Evolutionary conservation across 2,329 filamentous ascomycete species (phyloP).

Genomic region (Tolypocladium pustulatum): DNA sequence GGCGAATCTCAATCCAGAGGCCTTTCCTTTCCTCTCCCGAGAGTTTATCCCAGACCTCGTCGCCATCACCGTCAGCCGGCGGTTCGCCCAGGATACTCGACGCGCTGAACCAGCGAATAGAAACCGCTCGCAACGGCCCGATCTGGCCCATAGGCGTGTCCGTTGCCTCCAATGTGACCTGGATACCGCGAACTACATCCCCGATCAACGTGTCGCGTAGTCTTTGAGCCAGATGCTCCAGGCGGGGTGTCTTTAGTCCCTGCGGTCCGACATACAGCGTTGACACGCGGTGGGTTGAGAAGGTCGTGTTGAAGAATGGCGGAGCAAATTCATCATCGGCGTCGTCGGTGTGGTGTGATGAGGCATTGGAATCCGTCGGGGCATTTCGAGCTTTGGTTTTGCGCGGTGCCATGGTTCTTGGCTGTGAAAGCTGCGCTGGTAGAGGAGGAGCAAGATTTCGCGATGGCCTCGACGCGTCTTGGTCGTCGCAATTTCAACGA

Average conservation of each 20-base stretch:
- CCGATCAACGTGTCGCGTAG: conserved; percentile 46
- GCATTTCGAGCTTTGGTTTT: background rate
- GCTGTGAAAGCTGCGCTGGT: background rate
- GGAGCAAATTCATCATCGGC: conserved; percentile 16
- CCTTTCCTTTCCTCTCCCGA: conserved; percentile 16
- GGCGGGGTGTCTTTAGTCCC: conserved; percentile 23
- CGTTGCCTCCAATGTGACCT: conserved; percentile 36
- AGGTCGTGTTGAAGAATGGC: conserved; percentile 48
- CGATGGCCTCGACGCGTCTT: background rate
- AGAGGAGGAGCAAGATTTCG: background rate
- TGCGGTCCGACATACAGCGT: conserved; percentile 38
- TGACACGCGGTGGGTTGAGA: conserved; percentile 44
- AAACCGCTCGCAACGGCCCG: conserved; percentile 33
- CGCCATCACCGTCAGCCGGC: conserved; percentile 7
- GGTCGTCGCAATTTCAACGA: background rate
- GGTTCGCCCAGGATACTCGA: conserved; percentile 19
- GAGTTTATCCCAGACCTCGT: conserved; percentile 7
- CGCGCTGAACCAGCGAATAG: conserved; percentile 34
- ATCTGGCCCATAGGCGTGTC: conserved; percentile 28
- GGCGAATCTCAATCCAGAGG: conserved; percentile 37
- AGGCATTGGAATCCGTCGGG: background rate
- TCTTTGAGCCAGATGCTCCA: conserved; percentile 33
- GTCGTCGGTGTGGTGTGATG: background rate
- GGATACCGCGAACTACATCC: conserved; percentile 49
- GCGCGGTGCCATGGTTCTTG: background rate